phyloP scores from a whole-genome alignment of 2,329 filamentous ascomycete species.

The Neophaeococcomyces mojaviensis region DNA sequence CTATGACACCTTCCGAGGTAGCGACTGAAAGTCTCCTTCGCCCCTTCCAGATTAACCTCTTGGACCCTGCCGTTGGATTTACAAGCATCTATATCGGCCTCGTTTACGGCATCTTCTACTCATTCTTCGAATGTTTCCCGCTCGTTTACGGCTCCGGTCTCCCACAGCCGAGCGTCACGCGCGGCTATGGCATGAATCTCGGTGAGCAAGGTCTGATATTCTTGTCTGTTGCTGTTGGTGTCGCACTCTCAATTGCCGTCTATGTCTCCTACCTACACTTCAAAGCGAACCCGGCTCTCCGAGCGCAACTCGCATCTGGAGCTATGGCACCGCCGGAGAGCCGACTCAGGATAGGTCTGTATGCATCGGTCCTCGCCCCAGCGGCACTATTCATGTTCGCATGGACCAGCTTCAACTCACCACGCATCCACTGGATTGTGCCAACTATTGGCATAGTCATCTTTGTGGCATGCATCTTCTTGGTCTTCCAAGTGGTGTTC shows the following conservation, averaged over 20 bases:
- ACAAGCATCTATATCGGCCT: constrained; percentile 55
- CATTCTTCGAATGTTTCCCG: constrained; percentile 61
- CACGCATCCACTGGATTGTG: constrained; percentile 33
- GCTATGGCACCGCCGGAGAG: constrained; percentile 45
- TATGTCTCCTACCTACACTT: constrained; percentile 49
- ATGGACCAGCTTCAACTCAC: constrained; percentile 22
- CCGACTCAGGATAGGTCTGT: constrained; percentile 45
- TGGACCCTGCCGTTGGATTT: constrained; percentile 56
- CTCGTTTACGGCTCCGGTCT: constrained; percentile 48
- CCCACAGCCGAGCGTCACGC: constrained; percentile 26
- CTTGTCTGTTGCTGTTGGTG: constrained; percentile 51
- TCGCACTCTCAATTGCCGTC: constrained; percentile 43
- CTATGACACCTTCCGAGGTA: constrained; percentile 41
- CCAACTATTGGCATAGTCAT: constrained; percentile 34
- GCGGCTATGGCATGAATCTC: constrained; percentile 52
- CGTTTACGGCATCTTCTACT: constrained; percentile 44
- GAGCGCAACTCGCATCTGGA: constrained; percentile 26
- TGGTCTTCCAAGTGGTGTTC: constrained; percentile 38
- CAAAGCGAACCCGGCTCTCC: constrained; percentile 44
- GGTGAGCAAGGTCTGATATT: constrained; percentile 56
- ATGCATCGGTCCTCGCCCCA: constrained; percentile 44
- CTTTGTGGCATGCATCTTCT: constrained; percentile 31
- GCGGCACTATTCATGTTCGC: constrained; percentile 52
- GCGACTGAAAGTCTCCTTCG: constrained; percentile 53
- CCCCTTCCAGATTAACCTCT: constrained; percentile 50